A percentile compares a stretch with the other conserved stretches of the same genome.
Conservation (phyloP, 176 grass and related monocot genomes). For the Poa pratensis region DNA sequence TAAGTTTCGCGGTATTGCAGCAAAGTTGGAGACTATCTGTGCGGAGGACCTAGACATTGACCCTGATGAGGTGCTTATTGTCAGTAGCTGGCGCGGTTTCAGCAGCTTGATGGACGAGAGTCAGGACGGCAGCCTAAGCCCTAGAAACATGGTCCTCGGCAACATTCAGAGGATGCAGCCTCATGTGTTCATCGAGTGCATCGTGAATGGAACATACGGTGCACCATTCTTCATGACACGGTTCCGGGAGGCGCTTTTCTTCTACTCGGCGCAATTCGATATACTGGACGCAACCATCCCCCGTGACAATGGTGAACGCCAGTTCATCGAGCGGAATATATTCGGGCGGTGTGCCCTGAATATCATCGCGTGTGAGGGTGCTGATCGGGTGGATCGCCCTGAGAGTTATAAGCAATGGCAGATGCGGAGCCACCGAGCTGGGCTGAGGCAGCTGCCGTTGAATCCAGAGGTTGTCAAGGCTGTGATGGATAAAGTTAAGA, state of each 20-base stretch:
- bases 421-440: no score
- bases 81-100: slow-evolving; percentile 7
- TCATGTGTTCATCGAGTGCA: slow-evolving; percentile 17
- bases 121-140: neutral
- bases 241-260: slow-evolving; percentile 45
- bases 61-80: slow-evolving; percentile 37
- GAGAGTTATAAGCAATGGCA: no score
- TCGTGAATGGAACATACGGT: slow-evolving; percentile 19
- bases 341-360: slow-evolving; percentile 33
- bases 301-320: slow-evolving; percentile 24
- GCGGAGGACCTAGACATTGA: slow-evolving; percentile 38
- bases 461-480: no score
- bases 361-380: slow-evolving; percentile 50
- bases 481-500: no score
- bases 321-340: slow-evolving; percentile 42
- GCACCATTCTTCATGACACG: slow-evolving; percentile 43
- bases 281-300: slow-evolving; percentile 40
- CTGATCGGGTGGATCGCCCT: slow-evolving; percentile 47
- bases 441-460: no score
- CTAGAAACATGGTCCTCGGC: slow-evolving; percentile 27
- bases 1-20: slow-evolving; percentile 19
- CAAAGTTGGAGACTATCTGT: slow-evolving; percentile 20
- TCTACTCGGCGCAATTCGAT: slow-evolving; percentile 39
- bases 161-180: slow-evolving; percentile 38
- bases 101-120: slow-evolving; percentile 37